phyloP scores from a whole-genome alignment of 139 green algal genomes.

The Yamagishiella unicocca region DNA sequence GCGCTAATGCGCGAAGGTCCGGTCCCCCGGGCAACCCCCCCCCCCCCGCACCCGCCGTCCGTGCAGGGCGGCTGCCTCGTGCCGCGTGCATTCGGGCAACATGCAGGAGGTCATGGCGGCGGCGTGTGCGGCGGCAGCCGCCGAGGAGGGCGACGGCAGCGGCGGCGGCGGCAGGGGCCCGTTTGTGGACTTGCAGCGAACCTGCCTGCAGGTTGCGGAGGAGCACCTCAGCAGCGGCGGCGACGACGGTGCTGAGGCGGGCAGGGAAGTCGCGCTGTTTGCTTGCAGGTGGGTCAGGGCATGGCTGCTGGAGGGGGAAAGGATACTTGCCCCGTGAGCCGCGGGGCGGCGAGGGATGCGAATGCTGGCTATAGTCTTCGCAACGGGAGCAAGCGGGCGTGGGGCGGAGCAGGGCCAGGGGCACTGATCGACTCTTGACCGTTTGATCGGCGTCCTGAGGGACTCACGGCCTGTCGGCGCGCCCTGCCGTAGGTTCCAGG shows the following conservation, averaged over 20 bases:
- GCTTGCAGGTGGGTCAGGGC: conserved; percentile 1
- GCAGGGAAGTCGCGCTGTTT: background rate
- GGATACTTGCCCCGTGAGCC: background rate
- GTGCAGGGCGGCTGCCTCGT: background rate
- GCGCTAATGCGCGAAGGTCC: too few relatives aligned
- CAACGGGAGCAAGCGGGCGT: background rate
- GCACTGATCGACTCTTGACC: background rate
- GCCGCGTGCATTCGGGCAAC: background rate
- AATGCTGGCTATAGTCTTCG: background rate
- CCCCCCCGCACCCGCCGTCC: too few relatives aligned
- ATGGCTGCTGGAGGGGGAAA: too few relatives aligned
- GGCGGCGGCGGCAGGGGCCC: background rate
- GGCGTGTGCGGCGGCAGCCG: background rate
- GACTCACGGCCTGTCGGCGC: background rate
- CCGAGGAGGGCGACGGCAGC: background rate
- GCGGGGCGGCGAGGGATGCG: background rate
- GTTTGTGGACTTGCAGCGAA: background rate
- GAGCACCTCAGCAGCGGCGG: background rate
- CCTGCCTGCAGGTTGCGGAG: background rate
- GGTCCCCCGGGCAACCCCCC: too few relatives aligned
- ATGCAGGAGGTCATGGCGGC: conserved; percentile 20
- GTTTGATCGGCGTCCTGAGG: background rate
- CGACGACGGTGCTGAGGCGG: background rate
- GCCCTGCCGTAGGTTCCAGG: background rate
- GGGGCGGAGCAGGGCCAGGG: background rate